Percentiles rank a stretch among this genome's conserved stretches.
phyloP scores from a whole-genome alignment of 805 yeast species.

The Pichia deserticola region DNA sequence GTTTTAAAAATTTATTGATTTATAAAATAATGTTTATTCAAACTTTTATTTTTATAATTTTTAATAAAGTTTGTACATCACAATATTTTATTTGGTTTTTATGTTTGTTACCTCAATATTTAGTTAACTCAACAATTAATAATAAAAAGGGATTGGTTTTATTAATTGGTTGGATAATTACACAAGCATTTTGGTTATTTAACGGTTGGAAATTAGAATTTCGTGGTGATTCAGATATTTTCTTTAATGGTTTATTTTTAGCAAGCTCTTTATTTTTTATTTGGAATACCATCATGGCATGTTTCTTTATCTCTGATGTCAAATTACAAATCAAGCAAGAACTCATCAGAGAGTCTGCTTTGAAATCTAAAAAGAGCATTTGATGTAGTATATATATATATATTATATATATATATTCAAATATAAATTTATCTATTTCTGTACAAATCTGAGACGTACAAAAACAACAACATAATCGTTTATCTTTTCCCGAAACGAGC shows the following conservation, averaged over 20 bases:
- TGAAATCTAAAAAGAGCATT: too few species aligned
- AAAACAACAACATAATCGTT: too few species aligned
- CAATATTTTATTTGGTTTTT: slow-evolving; percentile 96
- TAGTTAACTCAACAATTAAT: slow-evolving; percentile 39
- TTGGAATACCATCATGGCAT: slow-evolving; percentile 19
- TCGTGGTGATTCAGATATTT: slow-evolving; percentile 42
- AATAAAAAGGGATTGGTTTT: slow-evolving; percentile 35
- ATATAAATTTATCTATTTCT: too few species aligned
- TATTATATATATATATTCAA: too few species aligned
- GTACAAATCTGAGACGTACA: too few species aligned
- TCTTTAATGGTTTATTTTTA: slow-evolving; percentile 20
- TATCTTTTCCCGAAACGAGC: too few species aligned
- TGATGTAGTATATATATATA: too few species aligned
- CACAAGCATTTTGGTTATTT: slow-evolving; percentile 74
- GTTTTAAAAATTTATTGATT: slow-evolving; percentile 20
- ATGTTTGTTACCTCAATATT: slow-evolving; percentile 69
- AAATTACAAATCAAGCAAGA: not conserved
- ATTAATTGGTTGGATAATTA: slow-evolving; percentile 51
- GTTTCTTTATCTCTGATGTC: slow-evolving; percentile 17
- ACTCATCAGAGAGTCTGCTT: too few species aligned
- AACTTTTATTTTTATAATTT: slow-evolving; percentile 69
- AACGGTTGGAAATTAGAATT: slow-evolving; percentile 80
- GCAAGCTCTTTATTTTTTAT: slow-evolving; percentile 21
- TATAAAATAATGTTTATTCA: slow-evolving; percentile 60
- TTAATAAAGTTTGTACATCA: slow-evolving; percentile 81